These are phyloP conservation scores for Moesziomyces sp. DNA, from an alignment of 1,284 basidiomycete genomes.

Conservation along the genomic window DNA sequence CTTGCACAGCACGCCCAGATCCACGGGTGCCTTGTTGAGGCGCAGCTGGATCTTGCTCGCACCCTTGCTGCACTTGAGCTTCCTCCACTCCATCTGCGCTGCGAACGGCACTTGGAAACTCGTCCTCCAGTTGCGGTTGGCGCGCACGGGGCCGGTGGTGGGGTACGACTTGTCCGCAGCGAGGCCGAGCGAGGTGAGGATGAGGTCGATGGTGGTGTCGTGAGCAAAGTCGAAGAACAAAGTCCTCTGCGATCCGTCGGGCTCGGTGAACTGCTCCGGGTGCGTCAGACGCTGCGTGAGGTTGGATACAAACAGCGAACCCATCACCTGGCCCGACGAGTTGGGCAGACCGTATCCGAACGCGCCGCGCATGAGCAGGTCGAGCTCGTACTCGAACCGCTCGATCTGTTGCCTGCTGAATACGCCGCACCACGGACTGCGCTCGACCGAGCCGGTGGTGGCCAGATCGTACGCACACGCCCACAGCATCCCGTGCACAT, in stretches of 20 bases:
- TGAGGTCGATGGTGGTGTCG: slow-evolving; percentile 71
- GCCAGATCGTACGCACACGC: slow-evolving; percentile 72
- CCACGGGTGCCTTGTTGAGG: slow-evolving; percentile 70
- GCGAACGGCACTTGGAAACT: slow-evolving; percentile 71
- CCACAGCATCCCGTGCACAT: slow-evolving; percentile 70
- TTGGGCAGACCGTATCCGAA: slow-evolving; percentile 71
- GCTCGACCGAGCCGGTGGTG: slow-evolving; percentile 54
- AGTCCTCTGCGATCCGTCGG: slow-evolving; percentile 12
- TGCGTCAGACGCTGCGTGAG: slow-evolving; percentile 69
- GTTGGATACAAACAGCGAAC: slow-evolving; percentile 70
- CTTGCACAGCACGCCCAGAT: slow-evolving; percentile 18
- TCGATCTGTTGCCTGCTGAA: slow-evolving; percentile 69
- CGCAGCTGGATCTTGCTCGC: slow-evolving; percentile 70
- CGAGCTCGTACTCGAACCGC: slow-evolving; percentile 71
- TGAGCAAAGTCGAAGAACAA: slow-evolving; percentile 71
- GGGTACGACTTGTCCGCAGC: slow-evolving; percentile 63
- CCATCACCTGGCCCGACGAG: slow-evolving; percentile 69
- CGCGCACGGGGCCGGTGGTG: slow-evolving; percentile 64
- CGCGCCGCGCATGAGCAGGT: slow-evolving; percentile 71
- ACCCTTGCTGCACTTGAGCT: slow-evolving; percentile 69
- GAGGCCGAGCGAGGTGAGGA: slow-evolving; percentile 70
- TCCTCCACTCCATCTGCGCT: slow-evolving; percentile 72
- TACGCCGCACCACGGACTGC: slow-evolving; percentile 70
- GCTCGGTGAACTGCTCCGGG: slow-evolving; percentile 14
- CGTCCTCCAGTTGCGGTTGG: slow-evolving; percentile 68